Evolutionary conservation across 805 yeast species (phyloP), one percentile per base, ranked within the genome.

Genomic region (Lipomyces lipofer): DNA sequence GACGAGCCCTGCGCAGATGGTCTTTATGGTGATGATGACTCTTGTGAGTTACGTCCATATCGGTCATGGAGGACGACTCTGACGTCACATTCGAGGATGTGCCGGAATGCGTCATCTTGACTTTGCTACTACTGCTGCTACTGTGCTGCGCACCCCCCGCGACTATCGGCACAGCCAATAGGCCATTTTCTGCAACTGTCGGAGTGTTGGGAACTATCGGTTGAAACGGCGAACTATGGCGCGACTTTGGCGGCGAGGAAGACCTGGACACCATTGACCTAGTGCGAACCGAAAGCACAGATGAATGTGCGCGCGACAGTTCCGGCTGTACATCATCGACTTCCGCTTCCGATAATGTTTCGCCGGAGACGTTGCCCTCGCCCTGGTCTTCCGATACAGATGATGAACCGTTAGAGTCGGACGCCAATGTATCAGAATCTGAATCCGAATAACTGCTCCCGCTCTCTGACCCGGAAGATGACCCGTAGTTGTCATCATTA

Each of bases 241-340:
- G 42, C 17, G 40, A 38, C 38, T 49, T 49, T 1, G n/a, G 19
- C 9, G 52, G 52, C 19, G 52, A 49, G 6, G 52, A 32, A 22
- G 52, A 32, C 7, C 52, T n/a, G n/a, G n/a, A n/a, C n/a, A n/a
- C n/a, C n/a, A n/a, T n/a, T n/a, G n/a, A n/a, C n/a, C n/a, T n/a
- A n/a, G n/a, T n/a, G n/a, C n/a, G n/a, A n/a, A n/a, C n/a, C n/a
- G n/a, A n/a, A n/a, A n/a, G n/a, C n/a, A n/a, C n/a, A 30, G 35
- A 30, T 30, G 35, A 30, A 30, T 10, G n/a, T 30, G 35, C 35
- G 35, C 10, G 10, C n/a, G 35, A 30, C 35, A 10, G n/a, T n/a
- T n/a, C n/a, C n/a, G n/a, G n/a, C n/a, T n/a, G n/a, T n/a, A n/a
- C n/a, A n/a, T n/a, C n/a, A n/a, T 39, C 43, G 6, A 7, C 43